Base-by-base conservation (phyloP, 2,329 filamentous ascomycete genomes). In the Rachicladosporium sp. region DNA sequence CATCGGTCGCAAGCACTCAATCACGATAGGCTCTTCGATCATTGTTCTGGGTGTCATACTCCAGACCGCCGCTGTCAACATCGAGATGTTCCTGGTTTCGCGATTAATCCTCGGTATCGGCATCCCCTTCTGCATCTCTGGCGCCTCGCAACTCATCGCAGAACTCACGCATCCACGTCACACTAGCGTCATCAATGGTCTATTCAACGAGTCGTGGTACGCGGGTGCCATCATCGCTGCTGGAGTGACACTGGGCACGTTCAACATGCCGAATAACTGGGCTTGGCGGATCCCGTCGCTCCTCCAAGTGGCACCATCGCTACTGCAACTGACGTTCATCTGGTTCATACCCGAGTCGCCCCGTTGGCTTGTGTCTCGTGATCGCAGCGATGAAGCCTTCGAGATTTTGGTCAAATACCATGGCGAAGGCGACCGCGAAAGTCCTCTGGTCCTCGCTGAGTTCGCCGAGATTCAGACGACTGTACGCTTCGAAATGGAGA, bases 81-180 rank as follows among this genome's bases (percentile, higher is more conserved):
- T 63, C 10, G 57, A 51, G 29, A 66, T 66, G 62, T 64, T 66
- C 44, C 47, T 65, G 8, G 58, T 58, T 9, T 60, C 52, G 4
- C 48, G 63, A 2, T 52, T 63, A 19, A 42, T 65, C 6, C 57
- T 60, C 10, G 63, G 63, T 4, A 50, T 57, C 27, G 62, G 61
- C 6, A 42, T 42, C 10, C 40, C 40, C 5, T 38, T 42, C 36
- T 42, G 40, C 32, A 42, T 42, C 31, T 30, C 11, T n/a, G 40
- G 36, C 23, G 40, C 36, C 8, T 42, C 40, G n/a, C 31, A 33
- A 13, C 31, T 42, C 9, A 38, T 42, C 15, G 40, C 33, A 6
- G 38, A 40, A 6, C 33, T 40, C 7, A 35, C 33, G 2, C 36
- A 40, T n/a, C 38, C 38, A 10, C 32, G 33, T 4, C 33, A 40